These are phyloP conservation scores for Phytophthora nicotianae DNA, from an alignment of 352 stramenopile species.

Conservation along the genomic window DNA sequence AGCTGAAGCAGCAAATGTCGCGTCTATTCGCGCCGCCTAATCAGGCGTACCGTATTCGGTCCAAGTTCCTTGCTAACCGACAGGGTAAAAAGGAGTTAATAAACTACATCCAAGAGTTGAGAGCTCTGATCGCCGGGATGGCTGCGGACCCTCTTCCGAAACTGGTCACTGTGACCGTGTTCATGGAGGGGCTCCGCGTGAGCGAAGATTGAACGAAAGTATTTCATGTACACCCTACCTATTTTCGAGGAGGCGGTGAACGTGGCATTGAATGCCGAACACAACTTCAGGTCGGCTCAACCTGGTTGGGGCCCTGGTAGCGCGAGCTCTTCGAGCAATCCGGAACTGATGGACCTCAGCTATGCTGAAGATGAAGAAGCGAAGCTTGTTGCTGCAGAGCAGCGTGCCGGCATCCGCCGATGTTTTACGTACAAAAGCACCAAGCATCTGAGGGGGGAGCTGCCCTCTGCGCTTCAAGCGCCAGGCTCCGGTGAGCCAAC, in stretches of 20 bases:
- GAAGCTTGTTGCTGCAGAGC: neutral
- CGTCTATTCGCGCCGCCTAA: neutral
- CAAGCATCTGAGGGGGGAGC: neutral
- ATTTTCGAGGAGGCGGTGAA: neutral
- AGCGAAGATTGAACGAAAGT: neutral
- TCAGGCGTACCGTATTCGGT: neutral
- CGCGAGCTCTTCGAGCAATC: neutral
- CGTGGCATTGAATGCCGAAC: neutral
- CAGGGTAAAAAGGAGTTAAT: neutral
- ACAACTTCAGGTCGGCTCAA: neutral
- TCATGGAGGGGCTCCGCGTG: neutral
- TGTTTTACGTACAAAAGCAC: neutral
- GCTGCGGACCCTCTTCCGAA: neutral
- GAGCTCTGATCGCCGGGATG: neutral
- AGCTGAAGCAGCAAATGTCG: neutral
- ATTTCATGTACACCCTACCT: neutral
- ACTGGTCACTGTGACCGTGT: neutral
- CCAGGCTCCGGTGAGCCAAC: neutral
- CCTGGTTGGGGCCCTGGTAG: neutral
- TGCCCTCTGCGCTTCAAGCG: neutral
- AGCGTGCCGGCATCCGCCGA: neutral
- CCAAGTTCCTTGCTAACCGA: neutral
- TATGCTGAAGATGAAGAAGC: neutral
- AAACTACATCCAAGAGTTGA: neutral
- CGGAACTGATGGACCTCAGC: neutral